Base-by-base conservation (phyloP, 441 rosid genomes). In the Syzygium malaccense region DNA sequence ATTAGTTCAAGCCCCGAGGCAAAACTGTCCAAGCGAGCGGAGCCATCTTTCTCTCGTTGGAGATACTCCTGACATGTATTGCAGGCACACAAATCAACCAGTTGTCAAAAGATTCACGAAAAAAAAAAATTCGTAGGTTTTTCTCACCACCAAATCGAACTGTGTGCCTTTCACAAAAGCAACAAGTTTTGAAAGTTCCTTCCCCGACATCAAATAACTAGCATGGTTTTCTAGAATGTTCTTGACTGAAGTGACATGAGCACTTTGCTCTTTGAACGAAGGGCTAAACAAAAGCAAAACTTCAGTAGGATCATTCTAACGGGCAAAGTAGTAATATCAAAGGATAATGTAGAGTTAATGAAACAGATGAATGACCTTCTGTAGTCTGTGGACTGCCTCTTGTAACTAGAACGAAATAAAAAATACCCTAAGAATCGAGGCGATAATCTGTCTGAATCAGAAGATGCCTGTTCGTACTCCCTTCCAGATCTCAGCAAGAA, bases 151-250 rank as follows among this genome's bases (percentile, higher is more conserved):
- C 89, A 98, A 94, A 95, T 97, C 99, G 90, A 98, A 98, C 92
- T 98, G 99, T 85, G 99, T 96, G 95, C 99, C 99, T 93, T 98
- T 98, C 54, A 98, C 99, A 92, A 98, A 98, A 54, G 99, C 97
- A 88, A 98, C 99, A 87, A 98, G 99, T 94, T 97, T 98, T 85
- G 99, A 96, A 90, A 98, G 99, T 92, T 98, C 99, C 92, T 97
- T 97, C 90, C 98, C 99, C 23, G 97, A 96, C 99, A 98, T 98
- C 92, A 98, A 93, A 93, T 95, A 96, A 93, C 99, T 95, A 87
- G 99, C 99, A 94, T 98, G 99, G 92, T 93, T 94, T 94, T 97
- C 99, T 87, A 97, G 91, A 90, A 98, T 98, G 92, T 93, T 96
- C 93, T 97, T 98, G 57, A 97, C 99, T 51, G 99, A 93, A 88